Percentiles rank a stretch among this genome's conserved stretches.
Conservation (phyloP, 768 basidiomycete genomes). For the Rhizopogon vesiculosus region DNA sequence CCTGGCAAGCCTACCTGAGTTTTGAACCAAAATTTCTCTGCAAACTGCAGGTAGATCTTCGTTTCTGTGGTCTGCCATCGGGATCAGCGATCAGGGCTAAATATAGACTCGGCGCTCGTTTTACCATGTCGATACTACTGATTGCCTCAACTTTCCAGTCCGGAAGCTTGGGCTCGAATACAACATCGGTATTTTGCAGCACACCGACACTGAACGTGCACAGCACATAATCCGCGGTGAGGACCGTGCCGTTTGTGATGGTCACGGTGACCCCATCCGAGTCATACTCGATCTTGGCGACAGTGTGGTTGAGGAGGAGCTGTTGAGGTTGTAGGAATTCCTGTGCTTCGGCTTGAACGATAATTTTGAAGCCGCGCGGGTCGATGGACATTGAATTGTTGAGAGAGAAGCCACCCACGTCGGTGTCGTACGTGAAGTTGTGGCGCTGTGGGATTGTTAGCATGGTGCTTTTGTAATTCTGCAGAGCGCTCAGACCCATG, state of each 20-base stretch:
- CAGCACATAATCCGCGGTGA: constrained; percentile 54
- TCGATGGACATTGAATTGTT: constrained; percentile 50
- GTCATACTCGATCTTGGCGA: constrained; percentile 43
- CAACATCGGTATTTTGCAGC: constrained; percentile 57
- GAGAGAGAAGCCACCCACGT: constrained; percentile 55
- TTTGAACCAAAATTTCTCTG: constrained; percentile 55
- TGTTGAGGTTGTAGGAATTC: constrained; percentile 48
- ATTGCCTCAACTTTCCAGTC: constrained; percentile 61
- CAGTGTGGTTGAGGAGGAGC: constrained; percentile 44
- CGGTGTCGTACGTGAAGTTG: constrained; percentile 52
- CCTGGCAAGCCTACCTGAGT: constrained; percentile 28
- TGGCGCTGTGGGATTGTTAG: constrained; percentile 37
- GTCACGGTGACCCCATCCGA: constrained; percentile 42
- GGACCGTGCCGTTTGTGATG: constrained; percentile 34
- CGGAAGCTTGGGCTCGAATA: constrained; percentile 51
- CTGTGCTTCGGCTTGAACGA: constrained; percentile 55
- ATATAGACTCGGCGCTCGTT: too few relatives aligned
- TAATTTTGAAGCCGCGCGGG: constrained; percentile 56
- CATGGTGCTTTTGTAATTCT: too few relatives aligned
- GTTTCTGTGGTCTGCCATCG: constrained; percentile 47
- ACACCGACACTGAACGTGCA: constrained; percentile 71
- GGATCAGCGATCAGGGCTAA: too few relatives aligned
- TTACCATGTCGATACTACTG: constrained; percentile 55
- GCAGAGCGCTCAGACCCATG: constrained; percentile 39
- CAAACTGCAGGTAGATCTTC: constrained; percentile 64